These are phyloP conservation scores for Prinsepia uniflora DNA, from an alignment of 306 rosid species.

Conservation along the genomic window DNA sequence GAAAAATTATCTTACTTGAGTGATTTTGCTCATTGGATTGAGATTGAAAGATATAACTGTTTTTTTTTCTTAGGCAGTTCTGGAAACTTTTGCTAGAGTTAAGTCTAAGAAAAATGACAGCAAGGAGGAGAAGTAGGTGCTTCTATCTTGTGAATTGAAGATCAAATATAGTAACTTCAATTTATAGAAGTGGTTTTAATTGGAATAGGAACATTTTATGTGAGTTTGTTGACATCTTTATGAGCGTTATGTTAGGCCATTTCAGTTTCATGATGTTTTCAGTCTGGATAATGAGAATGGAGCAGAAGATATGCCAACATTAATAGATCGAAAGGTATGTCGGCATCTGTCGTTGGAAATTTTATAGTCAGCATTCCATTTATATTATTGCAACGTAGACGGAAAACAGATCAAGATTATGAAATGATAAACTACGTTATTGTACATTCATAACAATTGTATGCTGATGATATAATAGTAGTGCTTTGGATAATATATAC, in stretches of 20 bases:
- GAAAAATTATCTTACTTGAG: not conserved
- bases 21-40: not conserved
- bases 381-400: not conserved
- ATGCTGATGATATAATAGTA: not conserved
- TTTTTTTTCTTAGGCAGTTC: conserved; percentile 64
- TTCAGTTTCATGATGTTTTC: conserved; percentile 92
- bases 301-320: conserved; percentile 85
- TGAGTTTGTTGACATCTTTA: conserved; percentile 27
- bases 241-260: conserved; percentile 55
- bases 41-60: conserved; percentile 16
- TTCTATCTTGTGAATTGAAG: conserved; percentile 33
- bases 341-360: conserved; percentile 19
- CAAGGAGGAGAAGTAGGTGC: conserved; percentile 84
- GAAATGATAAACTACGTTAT: not conserved
- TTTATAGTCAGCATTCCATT: not conserved
- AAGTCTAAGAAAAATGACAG: conserved; percentile 84
- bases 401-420: not conserved
- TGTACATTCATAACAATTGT: not conserved
- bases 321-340: conserved; percentile 82
- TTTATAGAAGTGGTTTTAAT: conserved; percentile 20
- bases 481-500: not conserved
- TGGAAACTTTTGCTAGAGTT: conserved; percentile 98
- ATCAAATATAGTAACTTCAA: conserved; percentile 13
- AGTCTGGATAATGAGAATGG: conserved; percentile 81
- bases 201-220: conserved; percentile 13